Base-by-base conservation (phyloP, 768 basidiomycete genomes). In the Megacollybia marginata region DNA sequence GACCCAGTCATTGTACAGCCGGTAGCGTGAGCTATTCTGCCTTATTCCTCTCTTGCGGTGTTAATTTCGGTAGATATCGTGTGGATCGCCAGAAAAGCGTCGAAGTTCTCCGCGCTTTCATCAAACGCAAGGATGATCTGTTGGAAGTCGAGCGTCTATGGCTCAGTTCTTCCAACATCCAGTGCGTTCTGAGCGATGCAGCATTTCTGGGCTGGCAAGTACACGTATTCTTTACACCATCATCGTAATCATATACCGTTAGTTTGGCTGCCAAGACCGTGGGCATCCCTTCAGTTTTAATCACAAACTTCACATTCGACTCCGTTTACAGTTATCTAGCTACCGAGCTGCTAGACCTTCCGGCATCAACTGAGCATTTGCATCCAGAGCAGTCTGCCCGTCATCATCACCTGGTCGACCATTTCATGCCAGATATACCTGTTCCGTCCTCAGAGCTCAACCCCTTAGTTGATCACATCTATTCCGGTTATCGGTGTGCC, bases 281-380 rank as follows among this genome's bases (percentile, higher is more conserved):
- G 0, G 72, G 75, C 1, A 69, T 89, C n/a, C 88, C 86, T 1
- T 83, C 83, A 1, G 70, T 82, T 36, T 67, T 91, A 15, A 75
- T 89, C 54, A 88, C 86, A 42, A 91, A 91, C 67, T 91, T 91
- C 61, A 84, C 86, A 0, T 91, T 90, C 62, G 87, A 91, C 64
- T 84, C 87, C 1, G 86, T 88, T 11, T 91, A 83, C 62, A 85
- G 83, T 53, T 88, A 82, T 54, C 80, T 89, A 16, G 76, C 82
- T 4, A 79, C 84, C 0, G 62, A 72, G 4, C 61, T 82, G 33
- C 57, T 75, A n/a, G 78, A 83, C 48, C 61, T 62, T 31, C 57
- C 57, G 12, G 52, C 52, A n/a, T 50, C 49, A 9, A 58, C 49
- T 28, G 46, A 44, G 48, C 47, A 47, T 53, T 36, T 52, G 18